Percentiles rank a stretch among this genome's conserved stretches.
These are phyloP conservation scores for Colletotrichum plurivorum DNA, from an alignment of 2,329 filamentous ascomycete genomes.

Conservation along the genomic window DNA sequence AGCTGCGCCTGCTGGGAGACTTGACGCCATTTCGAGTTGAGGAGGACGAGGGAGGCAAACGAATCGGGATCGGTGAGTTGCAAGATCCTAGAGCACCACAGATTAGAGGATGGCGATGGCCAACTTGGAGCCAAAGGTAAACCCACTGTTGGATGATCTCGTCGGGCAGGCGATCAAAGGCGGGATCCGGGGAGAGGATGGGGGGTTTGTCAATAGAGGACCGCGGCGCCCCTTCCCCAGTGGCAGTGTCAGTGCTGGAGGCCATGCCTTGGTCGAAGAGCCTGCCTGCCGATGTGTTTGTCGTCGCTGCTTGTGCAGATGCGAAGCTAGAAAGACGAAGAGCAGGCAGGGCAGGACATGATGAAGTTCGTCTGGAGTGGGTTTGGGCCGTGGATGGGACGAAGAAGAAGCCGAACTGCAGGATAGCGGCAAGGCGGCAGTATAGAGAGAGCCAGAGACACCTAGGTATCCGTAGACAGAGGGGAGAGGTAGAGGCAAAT, in stretches of 20 bases:
- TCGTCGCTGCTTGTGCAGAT: slow-evolving; percentile 5
- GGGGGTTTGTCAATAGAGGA: slow-evolving; percentile 52
- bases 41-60: slow-evolving; percentile 76
- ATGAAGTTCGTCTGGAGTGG: slow-evolving; percentile 34
- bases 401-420: slow-evolving; percentile 27
- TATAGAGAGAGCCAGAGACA: neutral
- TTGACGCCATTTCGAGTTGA: slow-evolving; percentile 76
- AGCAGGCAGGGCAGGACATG: slow-evolving; percentile 28
- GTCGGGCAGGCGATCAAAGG: slow-evolving; percentile 73
- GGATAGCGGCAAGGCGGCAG: neutral
- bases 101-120: slow-evolving; percentile 9
- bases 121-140: slow-evolving; percentile 5
- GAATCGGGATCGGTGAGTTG: slow-evolving; percentile 71
- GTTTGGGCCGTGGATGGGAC: slow-evolving; percentile 35
- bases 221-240: slow-evolving; percentile 25
- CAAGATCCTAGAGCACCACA: slow-evolving; percentile 66
- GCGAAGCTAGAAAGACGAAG: slow-evolving; percentile 30
- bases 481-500: neutral
- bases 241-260: slow-evolving; percentile 14
- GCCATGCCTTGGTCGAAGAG: slow-evolving; percentile 22
- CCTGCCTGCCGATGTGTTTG: slow-evolving; percentile 1
- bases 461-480: neutral
- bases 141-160: slow-evolving; percentile 80
- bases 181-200: slow-evolving; percentile 47
- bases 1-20: slow-evolving; percentile 75